Evolutionary conservation across 2,329 filamentous ascomycete species (phyloP).

Genomic region (Daldinia sp.): DNA sequence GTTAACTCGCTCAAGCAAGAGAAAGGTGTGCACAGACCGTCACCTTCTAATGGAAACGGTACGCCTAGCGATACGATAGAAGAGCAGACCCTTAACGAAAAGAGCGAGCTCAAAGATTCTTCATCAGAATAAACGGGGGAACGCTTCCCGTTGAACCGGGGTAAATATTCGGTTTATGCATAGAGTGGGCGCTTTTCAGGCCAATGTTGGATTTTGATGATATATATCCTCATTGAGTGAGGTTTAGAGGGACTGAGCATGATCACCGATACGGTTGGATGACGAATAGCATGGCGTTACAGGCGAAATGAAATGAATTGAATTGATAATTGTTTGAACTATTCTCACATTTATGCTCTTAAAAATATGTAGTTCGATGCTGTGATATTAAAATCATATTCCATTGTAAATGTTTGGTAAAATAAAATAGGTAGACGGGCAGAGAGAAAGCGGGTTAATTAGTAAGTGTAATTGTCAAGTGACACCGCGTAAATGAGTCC

Average conservation of each 20-base stretch:
- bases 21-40: conserved; percentile 24
- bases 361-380: not conserved
- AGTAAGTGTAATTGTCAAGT: conserved; percentile 43
- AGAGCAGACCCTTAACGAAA: conserved; percentile 27
- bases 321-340: not conserved
- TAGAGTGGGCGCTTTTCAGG: conserved; percentile 16
- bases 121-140: conserved; percentile 7
- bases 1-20: conserved; percentile 44
- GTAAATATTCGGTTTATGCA: conserved; percentile 2
- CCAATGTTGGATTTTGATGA: conserved; percentile 8
- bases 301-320: conserved; percentile 15
- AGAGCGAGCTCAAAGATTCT: conserved; percentile 12
- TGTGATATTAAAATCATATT: not conserved
- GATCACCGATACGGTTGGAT: conserved; percentile 11
- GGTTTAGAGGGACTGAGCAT: conserved; percentile 9
- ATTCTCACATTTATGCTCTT: not conserved
- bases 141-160: not conserved
- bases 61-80: conserved; percentile 28
- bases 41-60: conserved; percentile 26
- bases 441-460: not conserved
- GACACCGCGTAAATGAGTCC: conserved; percentile 43
- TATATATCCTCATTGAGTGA: conserved; percentile 12
- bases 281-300: conserved; percentile 38
- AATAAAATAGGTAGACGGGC: not conserved
- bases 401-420: not conserved